These are phyloP conservation scores for Didymella keratinophila DNA, from an alignment of 2,329 filamentous ascomycete genomes.

Conservation along the genomic window DNA sequence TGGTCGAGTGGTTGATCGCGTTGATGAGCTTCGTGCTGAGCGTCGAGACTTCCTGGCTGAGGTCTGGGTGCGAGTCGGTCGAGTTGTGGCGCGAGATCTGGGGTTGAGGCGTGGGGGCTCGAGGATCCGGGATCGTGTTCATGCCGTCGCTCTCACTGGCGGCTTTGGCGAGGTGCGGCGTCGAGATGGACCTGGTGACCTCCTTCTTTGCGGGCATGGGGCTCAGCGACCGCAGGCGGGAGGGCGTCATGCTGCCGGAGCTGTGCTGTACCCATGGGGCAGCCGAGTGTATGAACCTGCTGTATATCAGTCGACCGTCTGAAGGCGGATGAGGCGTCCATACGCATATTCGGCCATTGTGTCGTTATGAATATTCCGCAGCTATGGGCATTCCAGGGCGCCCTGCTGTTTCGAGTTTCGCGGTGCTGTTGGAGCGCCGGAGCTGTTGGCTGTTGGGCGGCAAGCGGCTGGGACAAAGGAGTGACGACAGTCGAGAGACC, in stretches of 20 bases:
- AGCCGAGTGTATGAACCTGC: conserved; percentile 46
- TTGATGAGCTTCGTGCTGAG: conserved; percentile 96
- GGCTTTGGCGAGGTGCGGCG: conserved; percentile 45
- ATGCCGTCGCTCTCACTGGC: conserved; percentile 63
- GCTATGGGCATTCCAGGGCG: conserved; percentile 21
- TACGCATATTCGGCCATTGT: conserved; percentile 40
- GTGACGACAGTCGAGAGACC: conserved; percentile 41
- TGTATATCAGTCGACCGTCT: conserved; percentile 4
- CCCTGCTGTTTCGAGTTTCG: conserved; percentile 4
- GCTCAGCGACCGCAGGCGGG: conserved; percentile 47
- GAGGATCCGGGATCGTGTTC: conserved; percentile 70
- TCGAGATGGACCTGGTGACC: conserved; percentile 50
- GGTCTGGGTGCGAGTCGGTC: conserved; percentile 64
- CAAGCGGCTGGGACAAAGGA: conserved; percentile 40
- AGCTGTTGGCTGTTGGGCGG: conserved; percentile 18
- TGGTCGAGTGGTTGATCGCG: conserved; percentile 95
- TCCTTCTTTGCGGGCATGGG: conserved; percentile 47
- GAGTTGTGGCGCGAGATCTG: conserved; percentile 51
- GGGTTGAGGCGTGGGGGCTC: conserved; percentile 51
- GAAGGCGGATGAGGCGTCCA: conserved; percentile 8
- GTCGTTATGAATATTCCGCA: conserved; percentile 13
- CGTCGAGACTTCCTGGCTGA: conserved; percentile 81
- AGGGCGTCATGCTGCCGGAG: conserved; percentile 47
- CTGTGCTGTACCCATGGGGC: conserved; percentile 46
- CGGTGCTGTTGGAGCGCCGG: conserved; percentile 14